Evolutionary conservation across 2,329 filamentous ascomycete species (phyloP).

Genomic region (Albifimbria verrucaria): DNA sequence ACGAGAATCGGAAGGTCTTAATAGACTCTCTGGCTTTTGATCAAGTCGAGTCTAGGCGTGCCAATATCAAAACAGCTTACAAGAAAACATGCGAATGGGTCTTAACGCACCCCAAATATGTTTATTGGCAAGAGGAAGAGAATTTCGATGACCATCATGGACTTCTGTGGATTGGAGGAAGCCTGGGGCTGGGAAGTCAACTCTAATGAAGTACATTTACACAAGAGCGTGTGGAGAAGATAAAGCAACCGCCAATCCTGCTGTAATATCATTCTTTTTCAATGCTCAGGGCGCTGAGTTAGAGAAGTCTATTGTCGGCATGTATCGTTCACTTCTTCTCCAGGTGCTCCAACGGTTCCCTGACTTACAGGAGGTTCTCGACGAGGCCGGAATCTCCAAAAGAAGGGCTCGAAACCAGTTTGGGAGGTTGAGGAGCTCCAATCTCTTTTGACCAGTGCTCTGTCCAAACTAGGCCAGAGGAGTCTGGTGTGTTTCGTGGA

Average conservation of each 20-base stretch:
- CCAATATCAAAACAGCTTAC: no score
- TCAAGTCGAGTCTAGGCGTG: no score
- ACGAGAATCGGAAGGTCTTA: no score
- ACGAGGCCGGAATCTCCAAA: neutral
- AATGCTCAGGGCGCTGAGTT: slow-evolving; percentile 6
- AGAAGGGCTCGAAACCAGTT: neutral
- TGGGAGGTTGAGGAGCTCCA: neutral
- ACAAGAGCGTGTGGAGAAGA: neutral
- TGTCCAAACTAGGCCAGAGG: neutral
- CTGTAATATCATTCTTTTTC: slow-evolving; percentile 8
- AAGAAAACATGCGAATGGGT: neutral
- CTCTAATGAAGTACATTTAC: slow-evolving; percentile 37
- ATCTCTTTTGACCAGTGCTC: neutral
- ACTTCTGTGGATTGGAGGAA: slow-evolving; percentile 38
- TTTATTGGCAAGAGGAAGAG: neutral
- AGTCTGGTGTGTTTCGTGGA: slow-evolving; percentile 26
- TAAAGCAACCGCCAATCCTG: neutral
- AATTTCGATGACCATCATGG: neutral
- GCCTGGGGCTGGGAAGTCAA: slow-evolving; percentile 44
- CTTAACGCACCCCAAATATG: neutral
- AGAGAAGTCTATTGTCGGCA: slow-evolving; percentile 5
- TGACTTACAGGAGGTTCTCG: slow-evolving; percentile 1
- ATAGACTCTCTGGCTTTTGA: no score
- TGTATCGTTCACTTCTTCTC: slow-evolving; percentile 7
- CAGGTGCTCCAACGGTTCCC: slow-evolving; percentile 2